Evolutionary conservation across 495 filamentous ascomycete genomes (phyloP).

Genomic region (Talaromyces trachyspermus): DNA sequence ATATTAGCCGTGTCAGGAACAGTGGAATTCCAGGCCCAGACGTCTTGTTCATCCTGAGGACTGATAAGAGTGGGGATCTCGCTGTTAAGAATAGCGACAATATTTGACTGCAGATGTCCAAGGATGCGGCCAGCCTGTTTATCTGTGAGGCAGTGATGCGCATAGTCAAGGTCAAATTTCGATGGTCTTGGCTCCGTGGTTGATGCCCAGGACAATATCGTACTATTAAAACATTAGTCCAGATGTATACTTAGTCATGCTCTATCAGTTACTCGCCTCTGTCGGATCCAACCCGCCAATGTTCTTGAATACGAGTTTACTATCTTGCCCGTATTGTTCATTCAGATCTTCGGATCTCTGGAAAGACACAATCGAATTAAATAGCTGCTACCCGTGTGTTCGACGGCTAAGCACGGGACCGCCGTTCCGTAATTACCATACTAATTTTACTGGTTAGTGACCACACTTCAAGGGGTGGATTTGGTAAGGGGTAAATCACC

Average conservation of each 20-base stretch:
- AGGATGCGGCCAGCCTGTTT: slow-evolving; percentile 22
- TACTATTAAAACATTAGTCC: not conserved
- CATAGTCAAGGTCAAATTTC: not conserved
- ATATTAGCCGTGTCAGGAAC: slow-evolving; percentile 17
- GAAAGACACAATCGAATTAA: not conserved
- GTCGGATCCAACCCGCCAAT: not conserved
- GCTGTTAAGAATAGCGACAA: not conserved
- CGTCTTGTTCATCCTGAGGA: slow-evolving; percentile 13
- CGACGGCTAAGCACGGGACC: too few relatives aligned
- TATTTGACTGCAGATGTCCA: not conserved
- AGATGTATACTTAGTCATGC: not conserved
- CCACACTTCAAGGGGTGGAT: too few relatives aligned
- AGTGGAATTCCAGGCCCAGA: slow-evolving; percentile 24
- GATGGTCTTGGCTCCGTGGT: not conserved
- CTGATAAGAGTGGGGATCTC: slow-evolving; percentile 1
- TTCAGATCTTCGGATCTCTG: not conserved
- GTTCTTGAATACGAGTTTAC: not conserved
- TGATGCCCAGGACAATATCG: not conserved
- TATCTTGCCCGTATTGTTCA: not conserved
- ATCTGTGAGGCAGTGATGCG: not conserved
- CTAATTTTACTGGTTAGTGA: too few relatives aligned
- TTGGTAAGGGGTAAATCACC: too few relatives aligned
- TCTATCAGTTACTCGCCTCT: not conserved
- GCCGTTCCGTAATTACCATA: too few relatives aligned
- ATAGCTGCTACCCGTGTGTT: too few relatives aligned